Evolutionary conservation across 176 grass and related monocot species (phyloP), one percentile per base, ranked within the genome.

Genomic region (Oryza meyeriana): DNA sequence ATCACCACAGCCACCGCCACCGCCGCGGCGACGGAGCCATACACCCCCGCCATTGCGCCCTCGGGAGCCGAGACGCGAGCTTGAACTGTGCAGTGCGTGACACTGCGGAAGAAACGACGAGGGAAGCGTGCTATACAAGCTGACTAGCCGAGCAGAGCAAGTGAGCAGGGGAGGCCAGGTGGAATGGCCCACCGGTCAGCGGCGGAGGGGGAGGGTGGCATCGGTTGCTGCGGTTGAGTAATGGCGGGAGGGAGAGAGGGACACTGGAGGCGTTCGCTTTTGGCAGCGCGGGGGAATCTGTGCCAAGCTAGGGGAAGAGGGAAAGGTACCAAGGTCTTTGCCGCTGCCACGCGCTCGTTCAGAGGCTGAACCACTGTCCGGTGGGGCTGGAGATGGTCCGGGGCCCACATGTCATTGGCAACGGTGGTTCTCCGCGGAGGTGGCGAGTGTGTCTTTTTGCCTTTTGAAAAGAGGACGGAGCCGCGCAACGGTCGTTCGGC

Each of bases 231-330:
- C n/a, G 20, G 12, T 71, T 67, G 84, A 61, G 77, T n/a, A 66
- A 91, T 78, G 86, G 89, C 67, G 77, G 86, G 85, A 84, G 58
- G 35, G 70, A 29, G 77, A 83, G 85, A 84, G 58, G 35, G 70
- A 29, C 29, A 13, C 20, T 4, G 8, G 8, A 7, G 14, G 17
- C 64, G 88, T 82, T 27, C 45, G 83, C 83, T 90, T 86, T 89
- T 33, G 32, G 72, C 36, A 61, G 58, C 65, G 61, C 59, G 83
- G 28, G 16, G 83, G 83, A 90, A 86, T 90, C 74, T 86, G 88
- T 90, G 88, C 88, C 83, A 68, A 68, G 68, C 73, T 27, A 85
- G 59, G 72, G 82, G 84, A 68, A 10, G 81, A 90, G 59, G 77
- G 42, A 71, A 84, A 93, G 87, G 71, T 61, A 18, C 12, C 76